phyloP scores from a whole-genome alignment of 305 asterid species.

The Fraxinus ornus region DNA sequence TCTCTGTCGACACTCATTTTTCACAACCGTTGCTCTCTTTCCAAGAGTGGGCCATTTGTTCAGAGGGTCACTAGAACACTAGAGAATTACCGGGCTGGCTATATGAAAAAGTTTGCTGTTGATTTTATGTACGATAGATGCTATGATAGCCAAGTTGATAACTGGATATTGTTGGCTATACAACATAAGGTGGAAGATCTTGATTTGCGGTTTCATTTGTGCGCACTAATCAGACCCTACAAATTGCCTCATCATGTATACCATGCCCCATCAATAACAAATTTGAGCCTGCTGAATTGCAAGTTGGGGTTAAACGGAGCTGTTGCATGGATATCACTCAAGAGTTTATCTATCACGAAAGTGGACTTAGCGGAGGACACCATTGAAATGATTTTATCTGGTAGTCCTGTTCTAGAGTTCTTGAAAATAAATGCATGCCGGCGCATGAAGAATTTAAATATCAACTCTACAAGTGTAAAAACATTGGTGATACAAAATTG shows the following conservation, averaged over 20 bases:
- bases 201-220: neutral
- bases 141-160: neutral
- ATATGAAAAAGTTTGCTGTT: neutral
- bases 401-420: slow-evolving; percentile 11
- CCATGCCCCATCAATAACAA: neutral
- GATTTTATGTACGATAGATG: neutral
- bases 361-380: neutral
- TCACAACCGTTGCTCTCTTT: neutral
- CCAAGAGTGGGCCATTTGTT: neutral
- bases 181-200: neutral
- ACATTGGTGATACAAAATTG: neutral
- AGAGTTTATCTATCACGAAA: neutral
- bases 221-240: neutral
- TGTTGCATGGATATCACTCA: slow-evolving; percentile 7
- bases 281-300: neutral
- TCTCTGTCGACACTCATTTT: neutral
- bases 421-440: neutral
- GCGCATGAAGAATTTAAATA: neutral
- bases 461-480: neutral
- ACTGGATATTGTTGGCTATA: neutral
- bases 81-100: too few relatives aligned
- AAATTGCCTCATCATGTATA: neutral
- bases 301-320: neutral
- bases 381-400: neutral
- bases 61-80: neutral